phyloP scores from a whole-genome alignment of 2,329 filamentous ascomycete species.

The Sarocladium kiliense region DNA sequence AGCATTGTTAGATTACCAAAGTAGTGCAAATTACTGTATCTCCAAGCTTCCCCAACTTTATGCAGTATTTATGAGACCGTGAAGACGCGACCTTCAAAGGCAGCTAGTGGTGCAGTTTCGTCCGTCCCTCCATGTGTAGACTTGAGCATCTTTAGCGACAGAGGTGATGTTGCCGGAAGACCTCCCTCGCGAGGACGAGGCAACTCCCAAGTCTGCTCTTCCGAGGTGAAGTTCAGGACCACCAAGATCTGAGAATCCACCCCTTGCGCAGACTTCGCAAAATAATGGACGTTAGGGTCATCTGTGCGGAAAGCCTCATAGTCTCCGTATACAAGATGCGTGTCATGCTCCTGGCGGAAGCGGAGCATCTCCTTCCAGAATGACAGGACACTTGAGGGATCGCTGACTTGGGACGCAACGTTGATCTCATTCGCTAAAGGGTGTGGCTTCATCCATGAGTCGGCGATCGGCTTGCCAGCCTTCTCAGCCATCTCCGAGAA shows the following conservation, averaged over 20 bases:
- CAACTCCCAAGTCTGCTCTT: conserved; percentile 20
- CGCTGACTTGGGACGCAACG: conserved; percentile 11
- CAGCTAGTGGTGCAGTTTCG: conserved; percentile 14
- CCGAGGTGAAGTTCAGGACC: conserved; percentile 26
- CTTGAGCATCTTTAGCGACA: conserved; percentile 20
- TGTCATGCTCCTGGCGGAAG: conserved; percentile 25
- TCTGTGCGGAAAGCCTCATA: conserved; percentile 21
- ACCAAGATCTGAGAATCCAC: conserved; percentile 21
- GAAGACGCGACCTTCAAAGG: conserved; percentile 27
- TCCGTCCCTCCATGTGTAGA: conserved; percentile 21
- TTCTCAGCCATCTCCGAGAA: conserved; percentile 30
- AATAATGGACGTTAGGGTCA: conserved; percentile 17
- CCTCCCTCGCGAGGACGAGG: conserved; percentile 19
- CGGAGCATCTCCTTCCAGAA: conserved; percentile 26
- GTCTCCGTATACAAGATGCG: conserved; percentile 29
- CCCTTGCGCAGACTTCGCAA: conserved; percentile 22
- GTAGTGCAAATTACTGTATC: too few relatives aligned
- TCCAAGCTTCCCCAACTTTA: neutral
- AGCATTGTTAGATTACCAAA: neutral
- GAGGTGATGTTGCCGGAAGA: neutral
- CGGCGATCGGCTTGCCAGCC: conserved; percentile 15
- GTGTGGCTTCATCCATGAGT: conserved; percentile 14
- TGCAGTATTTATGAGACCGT: conserved; percentile 13
- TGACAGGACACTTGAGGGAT: conserved; percentile 17
- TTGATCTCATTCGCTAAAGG: conserved; percentile 12